These are phyloP conservation scores for Mucor lusitanicus DNA, from an alignment of 371 early-diverging fungal genomes.

Conservation along the genomic window DNA sequence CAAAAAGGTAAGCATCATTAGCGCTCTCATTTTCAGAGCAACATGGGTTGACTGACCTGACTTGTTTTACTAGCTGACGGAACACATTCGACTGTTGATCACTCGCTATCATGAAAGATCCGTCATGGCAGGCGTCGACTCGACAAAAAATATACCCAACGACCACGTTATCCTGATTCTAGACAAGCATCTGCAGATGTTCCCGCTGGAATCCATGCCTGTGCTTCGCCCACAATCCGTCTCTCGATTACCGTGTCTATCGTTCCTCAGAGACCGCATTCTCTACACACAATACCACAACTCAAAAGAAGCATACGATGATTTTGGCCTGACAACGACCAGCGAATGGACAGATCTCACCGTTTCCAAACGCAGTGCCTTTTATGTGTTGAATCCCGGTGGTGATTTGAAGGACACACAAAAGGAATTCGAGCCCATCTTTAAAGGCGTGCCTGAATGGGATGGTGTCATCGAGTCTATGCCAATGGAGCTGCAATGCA, in stretches of 20 bases:
- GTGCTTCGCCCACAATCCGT: conserved; percentile 67
- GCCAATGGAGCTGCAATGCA: conserved; percentile 73
- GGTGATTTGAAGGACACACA: conserved; percentile 87
- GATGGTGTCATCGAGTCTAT: conserved; percentile 66
- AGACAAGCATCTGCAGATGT: conserved; percentile 76
- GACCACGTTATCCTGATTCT: conserved; percentile 79
- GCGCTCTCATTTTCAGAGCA: too few species aligned
- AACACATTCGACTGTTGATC: conserved; percentile 18
- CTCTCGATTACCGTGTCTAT: conserved; percentile 81
- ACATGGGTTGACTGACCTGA: background rate
- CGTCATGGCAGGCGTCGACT: conserved; percentile 11
- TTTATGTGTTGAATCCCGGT: conserved; percentile 88
- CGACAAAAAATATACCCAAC: conserved; percentile 23
- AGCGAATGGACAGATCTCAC: conserved; percentile 39
- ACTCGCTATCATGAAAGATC: conserved; percentile 30
- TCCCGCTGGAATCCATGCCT: conserved; percentile 89
- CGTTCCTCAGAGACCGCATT: conserved; percentile 73
- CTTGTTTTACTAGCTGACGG: conserved; percentile 13
- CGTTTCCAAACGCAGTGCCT: conserved; percentile 58
- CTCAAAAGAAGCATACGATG: conserved; percentile 5
- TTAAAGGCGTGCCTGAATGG: conserved; percentile 63
- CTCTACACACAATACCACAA: conserved; percentile 26
- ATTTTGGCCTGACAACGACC: background rate
- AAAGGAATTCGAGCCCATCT: conserved; percentile 62
- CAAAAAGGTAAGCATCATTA: conserved; percentile 43